These are phyloP conservation scores for Penicillium crystallinum DNA, from an alignment of 495 filamentous ascomycete species.

Conservation along the genomic window DNA sequence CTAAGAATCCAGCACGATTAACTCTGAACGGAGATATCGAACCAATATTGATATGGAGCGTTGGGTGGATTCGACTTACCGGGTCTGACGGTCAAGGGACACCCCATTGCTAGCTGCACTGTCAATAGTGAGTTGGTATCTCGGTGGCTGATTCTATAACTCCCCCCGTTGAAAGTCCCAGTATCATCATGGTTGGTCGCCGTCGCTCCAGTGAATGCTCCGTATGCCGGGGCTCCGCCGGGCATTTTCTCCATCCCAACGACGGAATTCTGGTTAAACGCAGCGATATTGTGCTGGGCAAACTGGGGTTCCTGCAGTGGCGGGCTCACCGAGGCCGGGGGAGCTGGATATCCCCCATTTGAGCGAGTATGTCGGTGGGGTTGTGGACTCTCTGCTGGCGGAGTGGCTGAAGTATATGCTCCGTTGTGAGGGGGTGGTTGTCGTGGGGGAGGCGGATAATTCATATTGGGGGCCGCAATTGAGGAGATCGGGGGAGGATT, in stretches of 20 bases:
- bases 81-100: constrained; percentile 75
- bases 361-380: constrained; percentile 11
- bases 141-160: constrained; percentile 86
- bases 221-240: constrained; percentile 44
- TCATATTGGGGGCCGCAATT: constrained; percentile 32
- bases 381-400: not conserved
- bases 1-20: constrained; percentile 29
- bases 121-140: constrained; percentile 89
- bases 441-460: constrained; percentile 36
- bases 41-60: no score
- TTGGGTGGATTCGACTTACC: constrained; percentile 45
- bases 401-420: not conserved
- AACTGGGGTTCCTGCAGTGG: not conserved
- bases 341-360: constrained; percentile 20
- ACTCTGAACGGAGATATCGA: no score
- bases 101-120: constrained; percentile 82
- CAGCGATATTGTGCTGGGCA: not conserved
- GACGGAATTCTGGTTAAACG: not conserved
- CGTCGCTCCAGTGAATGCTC: constrained; percentile 55
- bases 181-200: constrained; percentile 66
- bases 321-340: constrained; percentile 13
- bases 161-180: constrained; percentile 94
- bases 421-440: constrained; percentile 13
- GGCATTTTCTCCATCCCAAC: constrained; percentile 25
- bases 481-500: constrained; percentile 12